Evolutionary conservation across 2,329 filamentous ascomycete species (phyloP).

Genomic region (Penicillium verrucosum): DNA sequence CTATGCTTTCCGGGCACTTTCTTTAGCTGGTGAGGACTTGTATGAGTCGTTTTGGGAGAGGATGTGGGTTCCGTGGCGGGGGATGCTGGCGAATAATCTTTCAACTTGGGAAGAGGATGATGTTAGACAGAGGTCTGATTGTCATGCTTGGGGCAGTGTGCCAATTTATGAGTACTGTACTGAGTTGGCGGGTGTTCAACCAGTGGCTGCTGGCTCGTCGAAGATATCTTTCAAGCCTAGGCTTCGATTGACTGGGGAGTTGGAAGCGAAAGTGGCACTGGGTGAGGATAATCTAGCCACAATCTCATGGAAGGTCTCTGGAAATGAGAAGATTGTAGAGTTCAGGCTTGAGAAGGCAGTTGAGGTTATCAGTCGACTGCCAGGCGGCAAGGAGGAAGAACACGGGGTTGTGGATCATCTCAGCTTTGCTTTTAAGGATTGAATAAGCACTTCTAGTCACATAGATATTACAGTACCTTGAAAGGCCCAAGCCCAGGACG

Average conservation of each 20-base stretch:
- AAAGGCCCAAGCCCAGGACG: too few species aligned
- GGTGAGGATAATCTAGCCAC: conserved; percentile 23
- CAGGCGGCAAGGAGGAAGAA: conserved; percentile 7
- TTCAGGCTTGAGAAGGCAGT: conserved; percentile 18
- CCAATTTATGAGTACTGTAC: conserved; percentile 44
- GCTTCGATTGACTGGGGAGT: conserved; percentile 6
- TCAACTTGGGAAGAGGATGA: conserved; percentile 46
- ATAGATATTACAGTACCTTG: too few species aligned
- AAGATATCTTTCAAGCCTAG: conserved; percentile 23
- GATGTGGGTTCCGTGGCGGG: conserved; percentile 39
- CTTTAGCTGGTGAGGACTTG: conserved; percentile 29
- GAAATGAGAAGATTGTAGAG: conserved; percentile 11
- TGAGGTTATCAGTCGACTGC: conserved; percentile 18
- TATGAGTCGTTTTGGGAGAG: conserved; percentile 36
- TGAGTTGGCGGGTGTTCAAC: conserved; percentile 32
- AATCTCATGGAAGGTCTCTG: conserved; percentile 15
- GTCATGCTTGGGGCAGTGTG: conserved; percentile 46
- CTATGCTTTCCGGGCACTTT: conserved; percentile 40
- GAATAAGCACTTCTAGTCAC: too few species aligned
- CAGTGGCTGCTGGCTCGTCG: conserved; percentile 12
- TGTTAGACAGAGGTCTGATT: conserved; percentile 44
- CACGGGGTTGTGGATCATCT: conserved; percentile 18
- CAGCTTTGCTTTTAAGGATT: not conserved
- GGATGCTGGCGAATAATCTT: conserved; percentile 38
- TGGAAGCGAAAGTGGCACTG: conserved; percentile 22